These are phyloP conservation scores for Immersiella caudata DNA, from an alignment of 495 filamentous ascomycete genomes.

Conservation along the genomic window DNA sequence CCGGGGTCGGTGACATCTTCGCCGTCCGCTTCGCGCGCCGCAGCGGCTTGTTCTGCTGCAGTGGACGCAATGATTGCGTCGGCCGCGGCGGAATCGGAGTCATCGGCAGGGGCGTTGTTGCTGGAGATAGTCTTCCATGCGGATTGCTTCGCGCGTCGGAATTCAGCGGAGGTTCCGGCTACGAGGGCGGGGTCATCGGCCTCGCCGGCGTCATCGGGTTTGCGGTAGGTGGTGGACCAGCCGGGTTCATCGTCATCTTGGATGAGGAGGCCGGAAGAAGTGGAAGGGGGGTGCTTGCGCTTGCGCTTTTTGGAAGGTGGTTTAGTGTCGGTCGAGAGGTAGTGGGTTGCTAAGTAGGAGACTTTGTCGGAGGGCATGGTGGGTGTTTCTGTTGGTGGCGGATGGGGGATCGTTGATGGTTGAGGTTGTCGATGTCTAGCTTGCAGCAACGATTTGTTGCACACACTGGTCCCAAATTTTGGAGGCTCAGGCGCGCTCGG, in stretches of 20 bases:
- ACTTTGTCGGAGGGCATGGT: constrained; percentile 68
- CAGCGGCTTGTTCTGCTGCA: constrained; percentile 61
- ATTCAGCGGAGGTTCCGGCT: constrained; percentile 63
- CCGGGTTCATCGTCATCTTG: constrained; percentile 83
- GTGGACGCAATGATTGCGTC: constrained; percentile 76
- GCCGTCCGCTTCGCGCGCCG: constrained; percentile 49
- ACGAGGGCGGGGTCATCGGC: constrained; percentile 49
- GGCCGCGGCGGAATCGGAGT: constrained; percentile 67
- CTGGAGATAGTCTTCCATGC: constrained; percentile 72
- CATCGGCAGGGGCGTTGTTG: constrained; percentile 68
- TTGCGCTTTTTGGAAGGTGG: constrained; percentile 81
- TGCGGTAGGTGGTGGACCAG: constrained; percentile 56
- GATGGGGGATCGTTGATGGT: background rate
- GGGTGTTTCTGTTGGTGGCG: background rate
- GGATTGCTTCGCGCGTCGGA: constrained; percentile 75
- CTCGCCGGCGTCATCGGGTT: constrained; percentile 50
- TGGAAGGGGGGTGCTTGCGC: constrained; percentile 66
- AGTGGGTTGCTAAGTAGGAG: constrained; percentile 91
- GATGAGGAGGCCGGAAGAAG: constrained; percentile 73
- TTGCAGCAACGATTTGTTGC: background rate
- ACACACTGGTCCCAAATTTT: background rate
- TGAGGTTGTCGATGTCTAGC: constrained; percentile 5
- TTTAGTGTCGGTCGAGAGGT: constrained; percentile 76
- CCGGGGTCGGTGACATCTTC: constrained; percentile 24
- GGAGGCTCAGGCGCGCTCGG: constrained; percentile 1